Percentiles rank a stretch among this genome's conserved stretches.
Evolutionary conservation across 2,329 filamentous ascomycete genomes (phyloP).

Genomic region (Colletotrichum musae): DNA sequence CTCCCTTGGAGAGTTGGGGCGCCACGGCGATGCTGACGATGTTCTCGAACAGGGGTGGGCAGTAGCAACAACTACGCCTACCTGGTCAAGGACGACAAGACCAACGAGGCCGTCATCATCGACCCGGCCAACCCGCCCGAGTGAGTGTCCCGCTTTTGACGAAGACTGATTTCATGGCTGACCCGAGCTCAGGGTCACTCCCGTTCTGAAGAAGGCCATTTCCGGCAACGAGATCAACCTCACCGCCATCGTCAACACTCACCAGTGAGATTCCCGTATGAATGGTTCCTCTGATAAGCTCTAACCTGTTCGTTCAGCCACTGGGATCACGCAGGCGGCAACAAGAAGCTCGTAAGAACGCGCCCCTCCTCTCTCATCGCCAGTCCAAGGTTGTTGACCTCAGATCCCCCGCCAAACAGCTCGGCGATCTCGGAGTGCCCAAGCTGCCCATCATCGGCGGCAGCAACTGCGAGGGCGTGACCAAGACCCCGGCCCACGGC

Average conservation of each 20-base stretch:
- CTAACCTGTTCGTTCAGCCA: constrained; percentile 70
- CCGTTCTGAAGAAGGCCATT: constrained; percentile 80
- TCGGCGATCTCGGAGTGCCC: constrained; percentile 65
- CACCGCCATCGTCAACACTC: constrained; percentile 93
- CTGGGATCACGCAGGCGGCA: constrained; percentile 94
- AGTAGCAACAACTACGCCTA: constrained; percentile 89
- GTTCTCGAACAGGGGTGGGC: constrained; percentile 74
- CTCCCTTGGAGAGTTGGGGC: background rate
- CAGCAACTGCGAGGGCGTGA: constrained; percentile 86
- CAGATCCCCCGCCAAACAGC: constrained; percentile 42
- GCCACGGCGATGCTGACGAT: constrained; percentile 1
- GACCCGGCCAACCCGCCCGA: constrained; percentile 86
- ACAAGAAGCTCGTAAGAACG: constrained; percentile 79
- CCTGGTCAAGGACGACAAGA: constrained; percentile 83
- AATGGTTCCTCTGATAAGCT: background rate
- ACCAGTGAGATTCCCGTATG: constrained; percentile 79
- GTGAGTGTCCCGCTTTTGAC: constrained; percentile 61
- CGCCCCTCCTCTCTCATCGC: no score
- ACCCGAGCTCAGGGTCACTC: constrained; percentile 64
- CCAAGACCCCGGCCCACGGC: constrained; percentile 80
- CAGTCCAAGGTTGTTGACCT: background rate
- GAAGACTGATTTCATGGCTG: background rate
- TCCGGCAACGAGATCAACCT: constrained; percentile 82
- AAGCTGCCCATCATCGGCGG: constrained; percentile 87
- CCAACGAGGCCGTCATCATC: constrained; percentile 83